Percentiles rank a stretch among this genome's conserved stretches.
Conservation (phyloP, 768 basidiomycete genomes). For the Leccinum pellstonianum region DNA sequence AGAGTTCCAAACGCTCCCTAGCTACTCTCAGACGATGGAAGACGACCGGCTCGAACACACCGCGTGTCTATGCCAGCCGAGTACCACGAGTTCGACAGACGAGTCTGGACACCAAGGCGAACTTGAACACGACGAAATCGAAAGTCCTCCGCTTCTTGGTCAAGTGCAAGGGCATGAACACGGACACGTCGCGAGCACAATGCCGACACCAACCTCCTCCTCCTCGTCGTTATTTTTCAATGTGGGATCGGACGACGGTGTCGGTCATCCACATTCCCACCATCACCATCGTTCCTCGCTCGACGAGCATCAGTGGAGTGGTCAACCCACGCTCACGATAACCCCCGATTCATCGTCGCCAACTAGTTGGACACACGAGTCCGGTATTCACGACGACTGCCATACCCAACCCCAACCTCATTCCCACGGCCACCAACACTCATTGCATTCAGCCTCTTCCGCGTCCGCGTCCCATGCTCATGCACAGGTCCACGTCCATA, state of each 20-base stretch:
- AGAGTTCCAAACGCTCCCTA: conserved; percentile 76
- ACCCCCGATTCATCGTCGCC: neutral
- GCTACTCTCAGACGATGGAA: conserved; percentile 51
- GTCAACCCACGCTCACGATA: neutral
- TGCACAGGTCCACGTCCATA: neutral
- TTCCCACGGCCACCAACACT: neutral
- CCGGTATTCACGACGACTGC: neutral
- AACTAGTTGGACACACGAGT: neutral
- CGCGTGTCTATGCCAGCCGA: conserved; percentile 45
- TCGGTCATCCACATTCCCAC: neutral
- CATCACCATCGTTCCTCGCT: neutral
- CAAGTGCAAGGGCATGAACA: neutral
- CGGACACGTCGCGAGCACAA: neutral
- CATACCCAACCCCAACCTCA: neutral
- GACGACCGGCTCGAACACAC: neutral
- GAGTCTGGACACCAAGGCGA: neutral
- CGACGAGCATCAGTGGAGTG: neutral
- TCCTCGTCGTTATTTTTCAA: conserved; percentile 34
- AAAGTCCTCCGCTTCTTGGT: neutral
- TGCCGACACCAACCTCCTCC: conserved; percentile 14
- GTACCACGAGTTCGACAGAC: neutral
- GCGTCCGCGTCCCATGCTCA: neutral
- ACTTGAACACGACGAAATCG: neutral
- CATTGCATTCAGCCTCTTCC: conserved; percentile 1
- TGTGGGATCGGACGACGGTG: neutral